phyloP scores from a whole-genome alignment of 2,329 filamentous ascomycete species.

The Scytalidium lignicola region DNA sequence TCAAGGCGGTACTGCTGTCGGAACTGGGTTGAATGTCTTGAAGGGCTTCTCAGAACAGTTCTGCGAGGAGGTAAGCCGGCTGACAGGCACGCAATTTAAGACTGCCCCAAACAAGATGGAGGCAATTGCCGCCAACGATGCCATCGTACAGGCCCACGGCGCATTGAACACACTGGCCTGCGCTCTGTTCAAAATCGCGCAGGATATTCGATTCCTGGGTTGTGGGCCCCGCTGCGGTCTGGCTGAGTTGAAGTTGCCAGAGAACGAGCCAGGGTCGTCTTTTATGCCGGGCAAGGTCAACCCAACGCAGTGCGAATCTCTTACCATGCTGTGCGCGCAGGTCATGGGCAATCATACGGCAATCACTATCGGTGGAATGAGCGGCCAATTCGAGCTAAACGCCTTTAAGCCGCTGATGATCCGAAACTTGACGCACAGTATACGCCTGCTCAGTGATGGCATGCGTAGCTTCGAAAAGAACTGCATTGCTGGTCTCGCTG shows the following conservation, averaged over 20 bases:
- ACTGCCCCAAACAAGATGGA: constrained; percentile 99
- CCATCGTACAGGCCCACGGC: constrained; percentile 89
- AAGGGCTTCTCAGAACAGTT: constrained; percentile 92
- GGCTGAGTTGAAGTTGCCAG: constrained; percentile 85
- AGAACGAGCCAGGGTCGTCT: constrained; percentile 95
- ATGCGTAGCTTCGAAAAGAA: constrained; percentile 97
- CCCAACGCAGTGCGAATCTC: constrained; percentile 93
- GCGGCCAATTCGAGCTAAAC: constrained; percentile 97
- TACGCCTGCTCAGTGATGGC: constrained; percentile 79
- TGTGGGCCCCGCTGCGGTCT: constrained; percentile 94
- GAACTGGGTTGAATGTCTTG: constrained; percentile 26
- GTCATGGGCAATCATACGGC: constrained; percentile 97
- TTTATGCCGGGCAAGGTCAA: constrained; percentile 99
- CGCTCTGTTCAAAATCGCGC: constrained; percentile 95
- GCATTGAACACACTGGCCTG: constrained; percentile 87
- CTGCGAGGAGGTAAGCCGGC: constrained; percentile 82
- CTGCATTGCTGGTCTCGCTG: constrained; percentile 78
- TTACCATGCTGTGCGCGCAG: constrained; percentile 97
- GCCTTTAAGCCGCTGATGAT: constrained; percentile 98
- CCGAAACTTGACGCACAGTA: constrained; percentile 88
- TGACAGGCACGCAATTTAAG: constrained; percentile 90
- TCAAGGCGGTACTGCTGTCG: too few relatives aligned
- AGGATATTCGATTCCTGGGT: constrained; percentile 95
- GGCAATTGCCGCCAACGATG: constrained; percentile 90
- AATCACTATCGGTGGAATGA: constrained; percentile 89